Percentiles rank a stretch among this genome's conserved stretches.
These are phyloP conservation scores for Colletotrichum sansevieriae DNA, from an alignment of 2,329 filamentous ascomycete species.

Conservation along the genomic window DNA sequence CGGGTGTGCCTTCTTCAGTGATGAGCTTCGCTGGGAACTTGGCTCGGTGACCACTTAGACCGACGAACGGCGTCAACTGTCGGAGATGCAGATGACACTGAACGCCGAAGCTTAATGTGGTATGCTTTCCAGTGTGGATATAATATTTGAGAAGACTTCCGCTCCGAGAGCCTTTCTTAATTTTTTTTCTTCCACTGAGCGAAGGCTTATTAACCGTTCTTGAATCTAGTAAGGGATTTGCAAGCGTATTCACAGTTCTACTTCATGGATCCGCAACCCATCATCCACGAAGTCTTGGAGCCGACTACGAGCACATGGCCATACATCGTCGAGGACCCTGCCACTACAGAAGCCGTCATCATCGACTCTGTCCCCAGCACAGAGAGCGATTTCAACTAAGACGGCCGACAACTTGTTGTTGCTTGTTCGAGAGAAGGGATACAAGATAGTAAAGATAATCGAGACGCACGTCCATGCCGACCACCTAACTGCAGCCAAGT, in stretches of 20 bases:
- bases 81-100: neutral
- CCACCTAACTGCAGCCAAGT: no score
- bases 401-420: no score
- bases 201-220: neutral
- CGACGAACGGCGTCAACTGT: neutral
- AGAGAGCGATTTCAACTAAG: no score
- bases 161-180: neutral
- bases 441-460: no score
- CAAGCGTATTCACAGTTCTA: neutral
- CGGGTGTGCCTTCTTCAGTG: constrained; percentile 17
- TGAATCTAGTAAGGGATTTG: neutral
- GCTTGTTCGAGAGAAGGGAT: no score
- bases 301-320: constrained; percentile 63
- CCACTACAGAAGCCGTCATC: constrained; percentile 52
- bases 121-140: neutral
- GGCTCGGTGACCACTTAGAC: constrained; percentile 16
- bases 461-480: no score
- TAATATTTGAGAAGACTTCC: neutral
- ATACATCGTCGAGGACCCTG: constrained; percentile 65
- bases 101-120: neutral
- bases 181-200: neutral
- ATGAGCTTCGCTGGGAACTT: neutral
- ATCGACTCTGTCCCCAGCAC: no score
- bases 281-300: constrained; percentile 52
- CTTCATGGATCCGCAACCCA: constrained; percentile 46